These are phyloP conservation scores for Syzygium aromaticum DNA, from an alignment of 345 rosid species.

Conservation along the genomic window DNA sequence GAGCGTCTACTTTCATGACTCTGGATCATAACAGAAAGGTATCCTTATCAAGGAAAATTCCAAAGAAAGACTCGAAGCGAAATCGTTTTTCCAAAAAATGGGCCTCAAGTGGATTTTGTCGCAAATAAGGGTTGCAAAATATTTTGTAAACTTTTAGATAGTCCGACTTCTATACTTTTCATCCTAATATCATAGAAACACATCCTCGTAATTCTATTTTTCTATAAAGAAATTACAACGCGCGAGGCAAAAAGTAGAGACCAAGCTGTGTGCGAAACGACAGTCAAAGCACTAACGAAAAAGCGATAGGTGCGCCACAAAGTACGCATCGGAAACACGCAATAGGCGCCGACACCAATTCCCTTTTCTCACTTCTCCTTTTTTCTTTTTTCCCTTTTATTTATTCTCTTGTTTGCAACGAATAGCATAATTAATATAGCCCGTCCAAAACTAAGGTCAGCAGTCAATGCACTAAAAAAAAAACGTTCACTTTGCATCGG, in stretches of 20 bases:
- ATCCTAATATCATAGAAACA: neutral
- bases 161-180: accelerated
- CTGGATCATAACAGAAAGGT: accelerated
- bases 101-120: no score
- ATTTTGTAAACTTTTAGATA: neutral
- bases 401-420: neutral
- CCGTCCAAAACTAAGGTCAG: neutral
- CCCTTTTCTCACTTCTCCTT: neutral
- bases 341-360: neutral
- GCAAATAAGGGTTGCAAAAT: no score
- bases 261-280: neutral
- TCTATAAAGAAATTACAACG: neutral
- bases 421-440: neutral
- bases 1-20: neutral
- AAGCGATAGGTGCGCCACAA: neutral
- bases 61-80: no score
- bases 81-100: no score
- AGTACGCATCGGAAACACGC: neutral
- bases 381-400: neutral
- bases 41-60: no score
- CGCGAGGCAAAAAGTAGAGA: neutral
- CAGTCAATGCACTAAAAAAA: neutral
- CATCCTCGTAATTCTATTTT: neutral
- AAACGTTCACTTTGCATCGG: neutral
- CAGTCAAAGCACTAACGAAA: neutral